phyloP scores from a whole-genome alignment of 148 eudicot species.

The Fagopyrum esculentum region DNA sequence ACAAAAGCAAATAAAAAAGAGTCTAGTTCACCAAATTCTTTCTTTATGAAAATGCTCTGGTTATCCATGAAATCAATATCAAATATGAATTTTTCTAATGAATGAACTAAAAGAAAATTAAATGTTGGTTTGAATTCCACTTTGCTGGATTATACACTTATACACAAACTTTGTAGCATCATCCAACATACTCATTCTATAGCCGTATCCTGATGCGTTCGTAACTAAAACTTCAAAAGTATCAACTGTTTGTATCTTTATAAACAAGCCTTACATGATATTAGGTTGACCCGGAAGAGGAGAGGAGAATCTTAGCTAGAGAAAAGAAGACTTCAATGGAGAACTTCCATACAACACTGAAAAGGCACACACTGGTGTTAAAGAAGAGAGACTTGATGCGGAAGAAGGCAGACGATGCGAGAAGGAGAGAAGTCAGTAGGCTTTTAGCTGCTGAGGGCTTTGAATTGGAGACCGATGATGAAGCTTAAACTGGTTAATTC shows the following conservation, averaged over 20 bases:
- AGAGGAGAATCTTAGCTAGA: conserved; percentile 66
- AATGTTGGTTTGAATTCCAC: neutral
- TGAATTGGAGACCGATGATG: conserved; percentile 73
- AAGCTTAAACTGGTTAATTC: conserved; percentile 13
- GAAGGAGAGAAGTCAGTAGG: conserved; percentile 48
- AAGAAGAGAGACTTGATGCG: conserved; percentile 82
- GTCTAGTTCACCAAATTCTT: too few relatives aligned
- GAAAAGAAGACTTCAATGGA: conserved; percentile 82
- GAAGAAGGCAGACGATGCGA: conserved; percentile 81
- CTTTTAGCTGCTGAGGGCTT: conserved; percentile 94
- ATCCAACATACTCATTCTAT: neutral
- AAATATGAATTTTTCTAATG: neutral
- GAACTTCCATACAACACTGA: conserved; percentile 59
- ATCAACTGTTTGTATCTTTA: neutral
- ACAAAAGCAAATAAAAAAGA: too few relatives aligned
- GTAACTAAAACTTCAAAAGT: neutral
- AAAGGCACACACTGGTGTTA: conserved; percentile 79
- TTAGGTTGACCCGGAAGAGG: conserved; percentile 94
- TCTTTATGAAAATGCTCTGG: neutral
- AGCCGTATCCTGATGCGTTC: neutral
- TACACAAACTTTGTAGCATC: neutral
- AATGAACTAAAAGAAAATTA: neutral
- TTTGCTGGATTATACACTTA: neutral
- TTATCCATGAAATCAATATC: neutral
- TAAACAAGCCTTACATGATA: conserved; percentile 5